Conservation (phyloP, 495 filamentous ascomycete species). For the Podospora anserina region DNA sequence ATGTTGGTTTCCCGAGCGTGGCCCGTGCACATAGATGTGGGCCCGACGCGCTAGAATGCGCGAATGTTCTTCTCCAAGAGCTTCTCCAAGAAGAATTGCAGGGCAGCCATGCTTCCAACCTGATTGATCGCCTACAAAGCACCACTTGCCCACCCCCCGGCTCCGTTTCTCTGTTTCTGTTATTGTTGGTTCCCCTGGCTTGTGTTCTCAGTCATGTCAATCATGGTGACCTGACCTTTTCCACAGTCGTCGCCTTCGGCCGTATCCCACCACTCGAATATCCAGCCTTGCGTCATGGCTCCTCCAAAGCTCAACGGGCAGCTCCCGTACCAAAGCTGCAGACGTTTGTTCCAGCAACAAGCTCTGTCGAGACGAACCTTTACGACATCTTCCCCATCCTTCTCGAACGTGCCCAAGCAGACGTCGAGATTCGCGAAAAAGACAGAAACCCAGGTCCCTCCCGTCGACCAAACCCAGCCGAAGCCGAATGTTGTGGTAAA, state of each 20-base stretch:
- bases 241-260: background rate
- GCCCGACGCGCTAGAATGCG: conserved; percentile 1
- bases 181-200: background rate
- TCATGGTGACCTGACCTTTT: background rate
- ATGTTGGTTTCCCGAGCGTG: background rate
- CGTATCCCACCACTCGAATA: background rate
- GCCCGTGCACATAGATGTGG: conserved; percentile 3
- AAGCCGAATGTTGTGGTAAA: background rate
- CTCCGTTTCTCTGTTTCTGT: background rate
- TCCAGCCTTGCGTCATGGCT: background rate
- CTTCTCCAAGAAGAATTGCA: background rate
- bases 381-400: background rate
- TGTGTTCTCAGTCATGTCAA: background rate
- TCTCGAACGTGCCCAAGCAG: background rate
- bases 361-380: background rate
- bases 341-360: background rate
- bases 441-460: background rate
- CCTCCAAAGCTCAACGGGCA: background rate
- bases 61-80: conserved; percentile 1
- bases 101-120: background rate
- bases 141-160: background rate
- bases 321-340: background rate
- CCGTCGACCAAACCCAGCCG: background rate
- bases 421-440: background rate
- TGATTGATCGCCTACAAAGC: background rate